Evolutionary conservation across 257 asterid genomes (phyloP).

Genomic region (Parsonsia alboflavescens): DNA sequence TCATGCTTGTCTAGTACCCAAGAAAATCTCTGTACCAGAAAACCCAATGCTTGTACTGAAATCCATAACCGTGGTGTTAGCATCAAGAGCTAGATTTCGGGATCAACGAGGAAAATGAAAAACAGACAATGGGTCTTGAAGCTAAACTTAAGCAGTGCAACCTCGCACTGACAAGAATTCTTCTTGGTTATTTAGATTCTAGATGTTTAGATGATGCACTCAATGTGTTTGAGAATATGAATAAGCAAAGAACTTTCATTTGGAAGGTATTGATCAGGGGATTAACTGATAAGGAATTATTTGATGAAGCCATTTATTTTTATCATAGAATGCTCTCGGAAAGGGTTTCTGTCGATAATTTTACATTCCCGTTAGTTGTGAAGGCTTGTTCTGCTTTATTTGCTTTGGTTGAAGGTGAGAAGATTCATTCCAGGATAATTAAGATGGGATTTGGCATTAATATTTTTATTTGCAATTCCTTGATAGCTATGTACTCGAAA

Average conservation of each 20-base stretch:
- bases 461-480: constrained; percentile 51
- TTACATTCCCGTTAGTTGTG: constrained; percentile 58
- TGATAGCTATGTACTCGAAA: constrained; percentile 54
- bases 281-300: constrained; percentile 41
- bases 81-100: constrained; percentile 15
- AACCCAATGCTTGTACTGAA: constrained; percentile 22
- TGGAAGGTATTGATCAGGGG: constrained; percentile 61
- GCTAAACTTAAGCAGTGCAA: constrained; percentile 4
- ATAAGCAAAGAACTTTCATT: constrained; percentile 27
- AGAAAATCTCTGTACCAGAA: constrained; percentile 18
- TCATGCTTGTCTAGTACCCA: background rate
- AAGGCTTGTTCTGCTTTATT: constrained; percentile 47
- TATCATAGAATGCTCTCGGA: constrained; percentile 41
- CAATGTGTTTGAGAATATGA: constrained; percentile 51
- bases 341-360: constrained; percentile 43
- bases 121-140: constrained; percentile 10
- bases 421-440: constrained; percentile 40
- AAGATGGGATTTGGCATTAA: constrained; percentile 55
- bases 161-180: constrained; percentile 24
- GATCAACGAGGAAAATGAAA: constrained; percentile 2
- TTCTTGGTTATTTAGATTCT: constrained; percentile 20
- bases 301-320: constrained; percentile 38
- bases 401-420: constrained; percentile 41
- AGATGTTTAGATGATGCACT: constrained; percentile 49
- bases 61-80: constrained; percentile 20